phyloP scores from a whole-genome alignment of 176 grass and related monocot genomes.

The Puya raimondii region DNA sequence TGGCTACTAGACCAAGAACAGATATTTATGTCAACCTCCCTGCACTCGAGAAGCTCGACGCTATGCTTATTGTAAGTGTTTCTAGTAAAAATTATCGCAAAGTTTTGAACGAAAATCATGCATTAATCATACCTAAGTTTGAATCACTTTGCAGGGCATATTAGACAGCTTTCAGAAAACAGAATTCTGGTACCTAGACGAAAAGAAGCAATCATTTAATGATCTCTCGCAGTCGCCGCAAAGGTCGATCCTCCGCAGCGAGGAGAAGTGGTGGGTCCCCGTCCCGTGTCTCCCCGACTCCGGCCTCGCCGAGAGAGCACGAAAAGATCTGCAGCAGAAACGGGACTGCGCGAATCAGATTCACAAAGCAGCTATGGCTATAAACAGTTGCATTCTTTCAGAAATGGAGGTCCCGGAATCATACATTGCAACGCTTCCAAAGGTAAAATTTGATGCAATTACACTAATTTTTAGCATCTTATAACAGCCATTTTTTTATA shows the following conservation, averaged over 20 bases:
- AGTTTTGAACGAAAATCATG: not conserved
- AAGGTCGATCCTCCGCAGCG: slow-evolving; percentile 36
- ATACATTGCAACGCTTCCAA: slow-evolving; percentile 75
- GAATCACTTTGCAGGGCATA: slow-evolving; percentile 41
- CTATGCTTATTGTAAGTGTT: slow-evolving; percentile 69
- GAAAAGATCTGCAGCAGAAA: slow-evolving; percentile 60
- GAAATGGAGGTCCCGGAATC: slow-evolving; percentile 97
- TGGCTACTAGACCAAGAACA: slow-evolving; percentile 54
- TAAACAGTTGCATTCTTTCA: slow-evolving; percentile 70
- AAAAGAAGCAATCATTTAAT: slow-evolving; percentile 31
- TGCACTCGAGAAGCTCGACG: slow-evolving; percentile 78
- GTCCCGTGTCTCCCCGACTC: slow-evolving; percentile 58
- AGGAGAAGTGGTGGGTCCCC: slow-evolving; percentile 84
- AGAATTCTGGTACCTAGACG: slow-evolving; percentile 81
- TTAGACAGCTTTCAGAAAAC: slow-evolving; percentile 80
- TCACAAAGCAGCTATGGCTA: slow-evolving; percentile 96
- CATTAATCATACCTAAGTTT: not conserved
- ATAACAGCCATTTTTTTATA: not conserved
- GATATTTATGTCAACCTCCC: slow-evolving; percentile 88
- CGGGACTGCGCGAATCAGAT: slow-evolving; percentile 92
- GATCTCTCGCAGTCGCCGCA: slow-evolving; percentile 26
- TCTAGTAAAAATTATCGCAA: not conserved
- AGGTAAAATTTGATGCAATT: slow-evolving; percentile 30
- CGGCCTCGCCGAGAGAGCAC: slow-evolving; percentile 47
- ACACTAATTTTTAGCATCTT: not conserved